phyloP scores from a whole-genome alignment of 495 filamentous ascomycete genomes.

The Cercophora samala region DNA sequence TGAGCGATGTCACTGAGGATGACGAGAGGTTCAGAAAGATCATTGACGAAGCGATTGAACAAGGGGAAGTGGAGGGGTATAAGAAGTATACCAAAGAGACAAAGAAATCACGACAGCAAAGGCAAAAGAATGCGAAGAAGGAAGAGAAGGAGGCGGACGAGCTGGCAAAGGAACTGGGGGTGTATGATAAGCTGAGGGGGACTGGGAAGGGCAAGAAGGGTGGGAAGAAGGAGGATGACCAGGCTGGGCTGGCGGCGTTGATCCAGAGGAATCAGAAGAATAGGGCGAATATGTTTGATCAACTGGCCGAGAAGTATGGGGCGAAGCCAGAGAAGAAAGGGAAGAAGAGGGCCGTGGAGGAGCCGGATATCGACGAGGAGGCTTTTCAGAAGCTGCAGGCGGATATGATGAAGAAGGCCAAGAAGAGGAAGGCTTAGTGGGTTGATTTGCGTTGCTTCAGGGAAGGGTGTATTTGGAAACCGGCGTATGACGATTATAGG shows the following conservation, averaged over 20 bases:
- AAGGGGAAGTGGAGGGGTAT: conserved; percentile 60
- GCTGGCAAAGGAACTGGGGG: conserved; percentile 65
- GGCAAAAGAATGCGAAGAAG: conserved; percentile 59
- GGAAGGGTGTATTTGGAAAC: background rate
- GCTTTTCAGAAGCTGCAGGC: conserved; percentile 53
- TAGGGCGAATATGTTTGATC: conserved; percentile 55
- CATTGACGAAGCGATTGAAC: conserved; percentile 76
- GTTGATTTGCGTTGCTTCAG: background rate
- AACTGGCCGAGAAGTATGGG: conserved; percentile 72
- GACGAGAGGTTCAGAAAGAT: conserved; percentile 78
- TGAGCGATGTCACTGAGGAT: conserved; percentile 78
- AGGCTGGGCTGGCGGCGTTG: conserved; percentile 41
- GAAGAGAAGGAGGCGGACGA: conserved; percentile 73
- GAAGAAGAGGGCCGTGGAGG: conserved; percentile 46
- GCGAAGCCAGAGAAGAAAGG: conserved; percentile 39
- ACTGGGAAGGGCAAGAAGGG: conserved; percentile 45
- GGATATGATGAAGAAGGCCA: conserved; percentile 43
- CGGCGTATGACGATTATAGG: background rate
- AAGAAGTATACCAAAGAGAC: conserved; percentile 68
- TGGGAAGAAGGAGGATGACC: conserved; percentile 45
- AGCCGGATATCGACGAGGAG: conserved; percentile 64
- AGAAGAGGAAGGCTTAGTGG: conserved; percentile 30
- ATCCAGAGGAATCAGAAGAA: conserved; percentile 41
- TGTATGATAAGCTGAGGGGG: conserved; percentile 56
- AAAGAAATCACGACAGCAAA: conserved; percentile 57